Conservation (phyloP, 257 asterid genomes). For the Craterostigma plantagineum region DNA sequence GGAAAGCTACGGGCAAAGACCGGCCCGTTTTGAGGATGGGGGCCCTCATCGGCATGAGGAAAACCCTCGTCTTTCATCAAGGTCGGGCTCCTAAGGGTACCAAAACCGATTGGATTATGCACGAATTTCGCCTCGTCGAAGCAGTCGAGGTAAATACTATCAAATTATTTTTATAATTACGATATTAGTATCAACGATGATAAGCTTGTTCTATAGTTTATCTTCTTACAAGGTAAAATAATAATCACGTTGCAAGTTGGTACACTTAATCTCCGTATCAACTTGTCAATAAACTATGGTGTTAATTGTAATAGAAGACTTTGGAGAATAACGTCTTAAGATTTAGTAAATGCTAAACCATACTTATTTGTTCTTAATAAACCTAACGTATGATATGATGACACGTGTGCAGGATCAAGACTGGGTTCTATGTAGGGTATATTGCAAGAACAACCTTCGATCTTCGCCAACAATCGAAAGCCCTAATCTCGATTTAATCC, state of each 20-base stretch:
- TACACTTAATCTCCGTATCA: no score
- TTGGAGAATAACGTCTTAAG: no score
- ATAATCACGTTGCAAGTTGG: no score
- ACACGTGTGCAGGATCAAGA: slow-evolving; percentile 34
- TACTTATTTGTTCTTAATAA: no score
- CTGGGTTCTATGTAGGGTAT: slow-evolving; percentile 82
- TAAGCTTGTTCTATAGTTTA: no score
- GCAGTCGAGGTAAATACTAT: slow-evolving; percentile 24
- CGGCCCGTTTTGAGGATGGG: slow-evolving; percentile 33
- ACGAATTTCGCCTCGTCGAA: slow-evolving; percentile 48
- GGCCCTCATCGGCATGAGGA: slow-evolving; percentile 67
- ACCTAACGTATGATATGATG: not conserved
- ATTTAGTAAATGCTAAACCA: no score
- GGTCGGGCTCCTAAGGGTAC: slow-evolving; percentile 90
- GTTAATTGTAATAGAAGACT: no score
- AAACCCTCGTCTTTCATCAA: slow-evolving; percentile 69
- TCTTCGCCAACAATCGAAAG: no score
- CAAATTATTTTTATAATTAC: not conserved
- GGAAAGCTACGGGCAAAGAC: slow-evolving; percentile 97
- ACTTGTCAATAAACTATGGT: no score
- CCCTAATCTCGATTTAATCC: no score
- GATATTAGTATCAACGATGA: no score
- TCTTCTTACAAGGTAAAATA: no score
- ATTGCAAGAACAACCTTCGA: slow-evolving; percentile 28
- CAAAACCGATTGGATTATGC: slow-evolving; percentile 88